Conservation (phyloP, 345 rosid species). For the Aquilaria sinensis region DNA sequence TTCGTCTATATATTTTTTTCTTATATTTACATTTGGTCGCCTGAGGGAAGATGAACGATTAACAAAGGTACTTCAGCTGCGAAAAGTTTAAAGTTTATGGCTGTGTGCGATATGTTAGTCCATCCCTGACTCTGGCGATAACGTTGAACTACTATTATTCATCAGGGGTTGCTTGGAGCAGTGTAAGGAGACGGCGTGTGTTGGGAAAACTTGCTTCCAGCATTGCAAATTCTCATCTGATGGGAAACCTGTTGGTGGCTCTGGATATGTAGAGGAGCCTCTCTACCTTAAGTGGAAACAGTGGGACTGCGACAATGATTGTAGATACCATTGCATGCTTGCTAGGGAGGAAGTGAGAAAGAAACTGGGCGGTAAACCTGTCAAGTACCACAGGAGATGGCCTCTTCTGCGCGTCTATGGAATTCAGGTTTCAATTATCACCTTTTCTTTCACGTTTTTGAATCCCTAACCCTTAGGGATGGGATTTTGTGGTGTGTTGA, state of each 20-base stretch:
- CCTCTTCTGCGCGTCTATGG: constrained; percentile 76
- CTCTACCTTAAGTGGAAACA: constrained; percentile 83
- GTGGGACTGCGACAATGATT: constrained; percentile 78
- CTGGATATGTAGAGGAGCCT: constrained; percentile 89
- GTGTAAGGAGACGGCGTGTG: constrained; percentile 82
- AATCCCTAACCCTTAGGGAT: background rate
- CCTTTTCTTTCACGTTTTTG: background rate
- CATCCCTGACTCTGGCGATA: too few species aligned
- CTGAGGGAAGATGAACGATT: too few species aligned
- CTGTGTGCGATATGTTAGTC: too few species aligned
- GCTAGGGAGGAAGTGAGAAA: constrained; percentile 71
- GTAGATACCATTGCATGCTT: constrained; percentile 78
- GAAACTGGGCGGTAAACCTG: constrained; percentile 56
- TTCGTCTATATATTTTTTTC: too few species aligned
- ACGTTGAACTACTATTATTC: constrained; percentile 10
- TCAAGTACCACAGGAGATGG: constrained; percentile 90
- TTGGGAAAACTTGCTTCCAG: constrained; percentile 68
- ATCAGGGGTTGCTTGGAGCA: constrained; percentile 64
- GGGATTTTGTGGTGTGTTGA: background rate
- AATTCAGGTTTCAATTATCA: constrained; percentile 43
- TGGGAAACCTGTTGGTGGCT: constrained; percentile 72
- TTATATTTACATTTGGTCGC: too few species aligned
- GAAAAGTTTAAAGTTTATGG: too few species aligned
- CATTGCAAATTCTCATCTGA: constrained; percentile 86
- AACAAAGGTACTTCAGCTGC: too few species aligned